Evolutionary conservation across 2,329 filamentous ascomycete species (phyloP), one percentile per base, ranked within the genome.

Genomic region (Diaporthe vaccinii): DNA sequence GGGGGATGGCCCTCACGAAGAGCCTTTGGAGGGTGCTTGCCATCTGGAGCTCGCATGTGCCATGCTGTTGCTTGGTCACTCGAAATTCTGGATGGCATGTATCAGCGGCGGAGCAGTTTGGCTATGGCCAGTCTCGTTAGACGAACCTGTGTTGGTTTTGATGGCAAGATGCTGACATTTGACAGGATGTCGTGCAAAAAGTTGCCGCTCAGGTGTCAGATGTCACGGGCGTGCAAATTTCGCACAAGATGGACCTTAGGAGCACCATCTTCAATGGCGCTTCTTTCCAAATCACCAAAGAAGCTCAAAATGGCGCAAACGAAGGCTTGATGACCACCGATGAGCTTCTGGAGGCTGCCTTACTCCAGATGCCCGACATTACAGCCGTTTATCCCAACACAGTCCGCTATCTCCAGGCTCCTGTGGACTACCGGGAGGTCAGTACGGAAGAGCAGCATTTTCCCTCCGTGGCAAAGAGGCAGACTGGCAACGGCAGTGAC

Each of bases 311-410:
- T 31, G 49, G n/a, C n/a, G 46, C 15, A 14, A 39, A 9, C 12
- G 49, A 39, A 39, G 36, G 49, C n/a, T 8, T 39, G n/a, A 41
- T 57, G 25, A 28, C 72, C 10, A 65, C 53, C 5, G 59, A 73
- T 55, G 72, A 73, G 7, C 36, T 68, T 4, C 17, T 73, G 36
- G 72, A 73, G 28, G 62, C 49, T n/a, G 62, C 72, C 2, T 41
- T 74, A 20, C 51, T 69, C 22, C 61, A 69, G n/a, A 74, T 74
- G 46, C 51, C 72, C n/a, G 34, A 28, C 41, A 74, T 74, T 25
- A 61, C 72, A 57, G 72, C 72, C 28, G 72, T 73, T 7, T 73
- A 73, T 25, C 72, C 72, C 25, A 73, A 73, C 49, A 65, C 59
- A 10, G 46, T 73, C 1, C 72, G 62, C 39, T 73, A 68, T 22